Conservation (phyloP, 345 rosid genomes). For the Eucalyptus erythrocorys region DNA sequence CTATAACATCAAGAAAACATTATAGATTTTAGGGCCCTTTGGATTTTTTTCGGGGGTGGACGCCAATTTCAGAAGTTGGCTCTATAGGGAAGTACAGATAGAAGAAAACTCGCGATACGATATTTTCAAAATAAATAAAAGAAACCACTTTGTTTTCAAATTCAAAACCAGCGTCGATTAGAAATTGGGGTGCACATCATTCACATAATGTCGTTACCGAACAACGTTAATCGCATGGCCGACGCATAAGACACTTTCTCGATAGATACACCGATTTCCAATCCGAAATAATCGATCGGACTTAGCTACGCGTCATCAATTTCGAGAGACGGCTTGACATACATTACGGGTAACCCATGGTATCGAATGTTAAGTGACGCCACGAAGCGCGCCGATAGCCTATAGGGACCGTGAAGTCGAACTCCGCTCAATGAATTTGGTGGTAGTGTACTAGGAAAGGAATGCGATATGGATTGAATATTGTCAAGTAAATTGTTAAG, state of each 20-base stretch:
- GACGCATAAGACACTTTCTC: background rate
- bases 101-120: background rate
- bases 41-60: background rate
- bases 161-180: background rate
- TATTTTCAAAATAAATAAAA: background rate
- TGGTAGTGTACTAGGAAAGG: background rate
- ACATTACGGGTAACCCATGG: background rate
- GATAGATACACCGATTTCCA: rapidly evolving
- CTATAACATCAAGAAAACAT: background rate
- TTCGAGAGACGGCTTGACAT: background rate
- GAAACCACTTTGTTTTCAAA: background rate
- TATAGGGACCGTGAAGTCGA: no score
- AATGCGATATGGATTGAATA: background rate
- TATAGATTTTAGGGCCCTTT: background rate
- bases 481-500: background rate
- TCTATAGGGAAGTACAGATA: background rate
- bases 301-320: background rate
- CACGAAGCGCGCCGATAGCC: no score
- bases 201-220: background rate
- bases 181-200: background rate
- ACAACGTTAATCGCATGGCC: no score
- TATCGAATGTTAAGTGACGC: no score
- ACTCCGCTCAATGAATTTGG: background rate
- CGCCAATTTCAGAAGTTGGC: background rate
- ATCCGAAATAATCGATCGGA: background rate